Evolutionary conservation across 768 basidiomycete genomes (phyloP).

Genomic region (Pleurotus djamor): DNA sequence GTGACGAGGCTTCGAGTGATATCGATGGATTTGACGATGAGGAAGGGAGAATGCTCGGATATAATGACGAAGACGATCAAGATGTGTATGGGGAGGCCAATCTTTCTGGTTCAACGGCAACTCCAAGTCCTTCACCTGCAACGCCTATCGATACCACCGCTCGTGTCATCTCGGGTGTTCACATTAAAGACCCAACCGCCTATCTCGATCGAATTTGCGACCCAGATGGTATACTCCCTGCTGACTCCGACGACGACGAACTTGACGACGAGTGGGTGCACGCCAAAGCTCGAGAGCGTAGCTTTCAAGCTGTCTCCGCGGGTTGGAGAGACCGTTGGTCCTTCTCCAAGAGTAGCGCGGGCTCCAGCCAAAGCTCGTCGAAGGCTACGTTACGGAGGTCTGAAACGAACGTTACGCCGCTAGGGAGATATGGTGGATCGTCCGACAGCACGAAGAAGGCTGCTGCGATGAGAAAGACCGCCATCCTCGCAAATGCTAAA

Average conservation of each 20-base stretch:
- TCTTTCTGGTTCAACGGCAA: constrained; percentile 19
- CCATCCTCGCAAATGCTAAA: background rate
- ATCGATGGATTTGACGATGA: constrained; percentile 38
- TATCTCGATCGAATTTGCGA: background rate
- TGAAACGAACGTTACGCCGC: constrained; percentile 44
- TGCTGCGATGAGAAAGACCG: background rate
- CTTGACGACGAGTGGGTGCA: constrained; percentile 20
- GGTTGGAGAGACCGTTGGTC: constrained; percentile 59
- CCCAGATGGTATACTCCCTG: background rate
- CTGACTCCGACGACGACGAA: constrained; percentile 23
- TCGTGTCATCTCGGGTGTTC: constrained; percentile 21
- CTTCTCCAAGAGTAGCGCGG: background rate
- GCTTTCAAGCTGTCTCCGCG: constrained; percentile 40
- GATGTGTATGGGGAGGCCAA: constrained; percentile 6
- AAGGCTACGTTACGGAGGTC: constrained; percentile 31
- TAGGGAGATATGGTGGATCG: constrained; percentile 26
- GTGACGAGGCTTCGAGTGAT: constrained; percentile 40
- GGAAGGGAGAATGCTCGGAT: background rate
- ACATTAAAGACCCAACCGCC: constrained; percentile 7
- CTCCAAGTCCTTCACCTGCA: constrained; percentile 35
- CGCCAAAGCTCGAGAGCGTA: constrained; percentile 15
- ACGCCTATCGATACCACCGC: constrained; percentile 22
- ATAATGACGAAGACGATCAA: background rate
- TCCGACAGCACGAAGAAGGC: background rate
- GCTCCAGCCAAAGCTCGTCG: background rate